These are phyloP conservation scores for Fusarium sp. DNA, from an alignment of 2,329 filamentous ascomycete genomes.

Conservation along the genomic window DNA sequence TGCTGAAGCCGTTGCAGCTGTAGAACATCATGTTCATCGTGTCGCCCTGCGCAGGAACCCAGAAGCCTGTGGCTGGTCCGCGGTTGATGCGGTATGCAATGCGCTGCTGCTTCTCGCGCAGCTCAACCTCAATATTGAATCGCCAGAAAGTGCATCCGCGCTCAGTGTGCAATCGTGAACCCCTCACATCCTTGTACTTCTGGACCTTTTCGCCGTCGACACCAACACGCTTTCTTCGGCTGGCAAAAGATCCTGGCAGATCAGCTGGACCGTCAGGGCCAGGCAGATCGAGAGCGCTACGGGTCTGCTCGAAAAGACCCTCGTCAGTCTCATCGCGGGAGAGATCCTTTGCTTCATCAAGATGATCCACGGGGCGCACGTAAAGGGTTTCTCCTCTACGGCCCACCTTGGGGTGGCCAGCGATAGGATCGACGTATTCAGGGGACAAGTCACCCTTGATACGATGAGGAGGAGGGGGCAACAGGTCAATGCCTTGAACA, in stretches of 20 bases:
- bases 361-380: constrained; percentile 88
- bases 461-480: constrained; percentile 82
- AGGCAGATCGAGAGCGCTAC: constrained; percentile 65
- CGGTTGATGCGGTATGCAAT: constrained; percentile 97
- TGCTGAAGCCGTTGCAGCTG: constrained; percentile 96
- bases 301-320: constrained; percentile 83
- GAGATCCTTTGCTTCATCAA: constrained; percentile 83
- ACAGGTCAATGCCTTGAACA: constrained; percentile 85
- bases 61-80: constrained; percentile 90
- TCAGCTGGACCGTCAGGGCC: constrained; percentile 62
- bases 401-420: constrained; percentile 88
- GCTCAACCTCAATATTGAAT: constrained; percentile 94
- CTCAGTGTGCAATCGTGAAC: constrained; percentile 86
- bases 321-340: constrained; percentile 84
- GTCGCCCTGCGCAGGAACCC: constrained; percentile 88
- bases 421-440: constrained; percentile 90
- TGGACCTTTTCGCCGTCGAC: constrained; percentile 85
- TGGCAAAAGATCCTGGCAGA: constrained; percentile 67
- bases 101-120: constrained; percentile 82
- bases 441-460: constrained; percentile 77
- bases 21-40: constrained; percentile 99
- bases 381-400: constrained; percentile 89
- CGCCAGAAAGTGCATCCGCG: constrained; percentile 95
- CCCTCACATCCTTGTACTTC: constrained; percentile 87
- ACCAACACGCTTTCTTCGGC: constrained; percentile 66